Base-by-base conservation (phyloP, 306 rosid genomes). In the Lathyrus tuberosus region DNA sequence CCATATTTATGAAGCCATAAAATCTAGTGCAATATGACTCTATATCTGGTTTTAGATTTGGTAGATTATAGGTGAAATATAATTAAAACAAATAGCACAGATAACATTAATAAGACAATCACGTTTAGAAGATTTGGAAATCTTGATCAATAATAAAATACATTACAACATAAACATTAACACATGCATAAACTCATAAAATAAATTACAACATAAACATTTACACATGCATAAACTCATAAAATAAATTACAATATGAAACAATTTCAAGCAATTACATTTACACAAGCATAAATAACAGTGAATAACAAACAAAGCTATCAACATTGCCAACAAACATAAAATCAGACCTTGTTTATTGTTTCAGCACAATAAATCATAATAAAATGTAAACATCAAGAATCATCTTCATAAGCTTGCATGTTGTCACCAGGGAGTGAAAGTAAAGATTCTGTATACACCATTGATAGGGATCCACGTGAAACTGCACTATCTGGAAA, bases 391-490 rank as follows among this genome's bases (percentile, higher is more conserved):
- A n/a, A n/a, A n/a, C n/a, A n/a, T n/a, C n/a, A 20, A 20, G 22
- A 8, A 24, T 8, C 3, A 15, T 35, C 73, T 12, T 52, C 6
- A 31, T 30, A 30, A 1, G n/a, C 80, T 59, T 26, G 30, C 15
- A 12, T 37, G 11, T 12, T 2, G 5, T 4, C 57, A 62, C 12
- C 30, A 2, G 76, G 76, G 6, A 81, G 76, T 63, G 72, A 16
- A 62, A 72, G 53, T 5, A 76, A 48, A 67, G 68, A 67, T 65
- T 76, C 60, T 10, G 12, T 46, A 53, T 71, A 80, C 31, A 64
- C 3, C 3, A 7, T 15, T 15, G 6, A 54, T 8, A 0, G 3
- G 2, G 0, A 38, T 20, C 4, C 5, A 18, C 1, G 1, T 16
- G 5, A 3, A 17, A 18, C 0, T 15, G 10, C 7, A 42, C 4